A percentile compares a stretch with the other conserved stretches of the same genome.
Conservation (phyloP, 345 rosid species). For the Eucalyptus decipiens region DNA sequence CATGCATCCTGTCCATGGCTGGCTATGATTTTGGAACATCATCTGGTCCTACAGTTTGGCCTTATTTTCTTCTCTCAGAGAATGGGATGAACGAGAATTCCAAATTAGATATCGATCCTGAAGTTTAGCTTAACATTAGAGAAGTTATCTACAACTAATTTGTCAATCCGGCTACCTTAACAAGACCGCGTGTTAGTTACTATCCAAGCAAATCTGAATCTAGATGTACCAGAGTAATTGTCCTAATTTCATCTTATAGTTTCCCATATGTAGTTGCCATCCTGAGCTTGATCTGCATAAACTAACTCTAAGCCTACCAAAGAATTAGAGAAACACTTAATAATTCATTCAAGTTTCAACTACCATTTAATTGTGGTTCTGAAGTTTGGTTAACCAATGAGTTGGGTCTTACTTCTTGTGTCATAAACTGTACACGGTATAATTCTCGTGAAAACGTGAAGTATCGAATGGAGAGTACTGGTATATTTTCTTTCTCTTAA, state of each 20-base stretch:
- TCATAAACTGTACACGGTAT: neutral
- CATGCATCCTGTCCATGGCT: neutral
- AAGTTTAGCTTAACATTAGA: neutral
- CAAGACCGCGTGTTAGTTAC: neutral
- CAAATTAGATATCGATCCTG: neutral
- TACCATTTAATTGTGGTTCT: neutral
- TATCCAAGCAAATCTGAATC: neutral
- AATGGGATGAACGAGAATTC: neutral
- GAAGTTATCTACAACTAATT: neutral
- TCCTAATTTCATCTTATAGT: neutral
- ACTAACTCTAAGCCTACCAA: neutral
- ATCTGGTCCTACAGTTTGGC: neutral
- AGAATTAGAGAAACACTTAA: neutral
- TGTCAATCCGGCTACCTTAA: neutral
- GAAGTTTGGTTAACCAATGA: neutral
- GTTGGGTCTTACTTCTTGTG: neutral
- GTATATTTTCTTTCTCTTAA: neutral
- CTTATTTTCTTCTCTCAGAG: neutral
- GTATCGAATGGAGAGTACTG: neutral
- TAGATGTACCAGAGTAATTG: neutral
- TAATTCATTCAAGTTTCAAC: neutral
- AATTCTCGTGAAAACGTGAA: neutral
- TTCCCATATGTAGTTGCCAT: neutral
- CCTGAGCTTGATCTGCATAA: neutral
- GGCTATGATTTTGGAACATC: neutral